Base-by-base conservation (phyloP, 2,329 filamentous ascomycete species). In the Cladosporium sphaerospermum region DNA sequence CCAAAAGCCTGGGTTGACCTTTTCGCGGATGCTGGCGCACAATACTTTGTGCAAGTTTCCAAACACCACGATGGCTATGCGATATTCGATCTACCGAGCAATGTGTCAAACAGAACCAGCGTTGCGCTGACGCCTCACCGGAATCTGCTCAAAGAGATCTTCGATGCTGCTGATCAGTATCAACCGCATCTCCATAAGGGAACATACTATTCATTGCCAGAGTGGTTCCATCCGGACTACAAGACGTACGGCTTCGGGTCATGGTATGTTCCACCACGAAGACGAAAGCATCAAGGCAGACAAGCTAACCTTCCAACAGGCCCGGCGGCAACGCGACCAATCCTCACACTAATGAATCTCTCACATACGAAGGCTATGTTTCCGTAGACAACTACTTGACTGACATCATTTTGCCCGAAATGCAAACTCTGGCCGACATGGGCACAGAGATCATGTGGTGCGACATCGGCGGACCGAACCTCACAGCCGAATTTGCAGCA, bases 1-100 rank as follows among this genome's bases (percentile, higher is more conserved):
- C 72, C 80, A 0, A 79, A 77, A 51, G 75, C 71, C 34, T 80
- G 77, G 76, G 75, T 79, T 1, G 76, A 79, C 57, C 69, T 80
- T 1, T 75, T 80, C 52, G 73, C 74, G 2, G 76, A 77, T 34
- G 71, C 77, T 2, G 77, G 77, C 7, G 77, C 77, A 6, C 72
- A 74, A 16, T 71, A 77, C 62, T 73, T 74, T 58, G 70, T 76
- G 1, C 66, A 72, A 50, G 67, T 70, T 5, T 69, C 65, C 53
- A 77, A 77, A 57, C 74, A 76, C 53, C 74, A 76, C 56, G 74
- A 76, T 55, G 74, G 74, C 5, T 76, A 71, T 55, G 71, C 73
- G 2, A 55, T 75, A 13, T 76, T 75, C 59, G 72, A 75, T 56
- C 61, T 71, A 8, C 67, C 73, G 0, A 61, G 61, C 1, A 72